phyloP scores from a whole-genome alignment of 2,329 filamentous ascomycete genomes.

The Penicillium sp. region DNA sequence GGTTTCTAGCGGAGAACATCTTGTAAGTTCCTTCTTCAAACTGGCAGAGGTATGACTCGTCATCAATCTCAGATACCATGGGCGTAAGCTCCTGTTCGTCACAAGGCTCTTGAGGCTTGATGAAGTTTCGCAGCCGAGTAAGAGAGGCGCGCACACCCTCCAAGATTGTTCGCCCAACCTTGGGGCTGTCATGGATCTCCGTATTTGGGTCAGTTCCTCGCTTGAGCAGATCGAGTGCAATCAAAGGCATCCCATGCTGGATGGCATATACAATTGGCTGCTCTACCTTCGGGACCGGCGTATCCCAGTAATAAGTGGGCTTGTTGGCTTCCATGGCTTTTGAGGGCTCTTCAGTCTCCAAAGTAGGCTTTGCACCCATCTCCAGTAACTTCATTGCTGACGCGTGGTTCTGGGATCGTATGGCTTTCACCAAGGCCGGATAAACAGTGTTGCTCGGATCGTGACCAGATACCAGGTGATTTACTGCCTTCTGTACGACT shows the following conservation, averaged over 20 bases:
- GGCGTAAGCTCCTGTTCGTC: conserved; percentile 7
- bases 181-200: too few relatives aligned
- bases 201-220: conserved; percentile 62
- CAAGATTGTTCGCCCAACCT: too few relatives aligned
- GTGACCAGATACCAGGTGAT: conserved; percentile 53
- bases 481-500: conserved; percentile 59
- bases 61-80: conserved; percentile 36
- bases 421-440: conserved; percentile 56
- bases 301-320: too few relatives aligned
- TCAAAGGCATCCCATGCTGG: conserved; percentile 46
- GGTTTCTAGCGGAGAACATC: conserved; percentile 48
- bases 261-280: conserved; percentile 65
- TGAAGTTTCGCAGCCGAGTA: too few relatives aligned
- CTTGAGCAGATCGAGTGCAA: conserved; percentile 57
- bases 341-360: conserved; percentile 53
- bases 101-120: background rate
- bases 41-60: conserved; percentile 48
- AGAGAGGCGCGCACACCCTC: too few relatives aligned
- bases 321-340: conserved; percentile 16
- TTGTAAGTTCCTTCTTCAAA: conserved; percentile 56
- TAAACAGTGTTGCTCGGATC: conserved; percentile 28
- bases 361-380: conserved; percentile 54
- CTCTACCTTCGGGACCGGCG: conserved; percentile 47
- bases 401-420: conserved; percentile 49
- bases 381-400: conserved; percentile 59